Base-by-base conservation (phyloP, 257 asterid species). In the Capsicum pubescens region DNA sequence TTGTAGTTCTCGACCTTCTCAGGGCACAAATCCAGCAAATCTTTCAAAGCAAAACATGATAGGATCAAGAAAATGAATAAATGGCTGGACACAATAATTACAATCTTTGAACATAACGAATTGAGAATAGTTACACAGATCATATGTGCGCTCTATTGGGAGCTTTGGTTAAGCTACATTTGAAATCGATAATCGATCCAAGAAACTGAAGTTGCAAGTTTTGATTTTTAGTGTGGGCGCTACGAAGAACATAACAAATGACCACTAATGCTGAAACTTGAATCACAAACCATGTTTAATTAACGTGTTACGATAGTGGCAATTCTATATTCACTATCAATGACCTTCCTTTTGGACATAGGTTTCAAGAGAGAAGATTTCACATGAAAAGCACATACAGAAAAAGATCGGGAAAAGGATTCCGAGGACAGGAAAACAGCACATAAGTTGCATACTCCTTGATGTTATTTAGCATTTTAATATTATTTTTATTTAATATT, bases 1-100 rank as follows among this genome's bases (percentile, higher is more conserved):
- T 93, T 96, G 17, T 93, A 92, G 81, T 93, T 91, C 39, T 93
- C 95, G 79, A 95, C 94, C 64, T 93, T 95, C 88, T 93, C 97
- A 48, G 98, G 97, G 76, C 94, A 91, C 84, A 95, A 89, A 77
- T 95, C 98, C 87, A 95, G 87, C 84, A 93, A 74, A 90, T 95
- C 98, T 97, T 95, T 87, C 35, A 66, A 70, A 81, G 35, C 83
- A 82, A 48, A 80, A 54, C 63, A 14, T 26, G 1, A 26, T 26
- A 26, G 32, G 32, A 26, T 26, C 32, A 26, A 26, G 1, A 26
- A 26, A 26, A 26, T 26, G 32, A 26, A 26, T 26, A 26, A 26
- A 26, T 26, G 32, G 32, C 32, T 32, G 15, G 48, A 15, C 32
- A 16, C 67, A 52, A 55, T 55, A 26, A 32, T 5, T 52, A 78